Conservation (phyloP, 768 basidiomycete species). For the Boletus sp. region DNA sequence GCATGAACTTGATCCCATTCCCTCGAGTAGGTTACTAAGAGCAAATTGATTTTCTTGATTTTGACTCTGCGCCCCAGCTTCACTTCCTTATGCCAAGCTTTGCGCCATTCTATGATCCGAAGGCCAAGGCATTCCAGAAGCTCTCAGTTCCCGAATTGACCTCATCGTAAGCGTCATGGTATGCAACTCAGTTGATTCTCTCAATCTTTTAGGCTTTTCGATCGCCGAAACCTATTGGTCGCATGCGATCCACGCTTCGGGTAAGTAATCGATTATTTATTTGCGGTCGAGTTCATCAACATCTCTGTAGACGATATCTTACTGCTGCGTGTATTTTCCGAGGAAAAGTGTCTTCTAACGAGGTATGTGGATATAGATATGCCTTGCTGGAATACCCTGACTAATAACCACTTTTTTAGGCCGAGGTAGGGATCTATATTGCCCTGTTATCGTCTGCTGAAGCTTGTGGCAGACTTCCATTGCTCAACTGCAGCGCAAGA, state of each 20-base stretch:
- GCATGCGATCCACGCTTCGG: slow-evolving; percentile 80
- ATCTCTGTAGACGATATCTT: slow-evolving; percentile 62
- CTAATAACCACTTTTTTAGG: slow-evolving; percentile 33
- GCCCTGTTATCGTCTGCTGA: slow-evolving; percentile 8
- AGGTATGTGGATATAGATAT: slow-evolving; percentile 46
- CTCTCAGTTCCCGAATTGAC: slow-evolving; percentile 68
- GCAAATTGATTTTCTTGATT: background rate
- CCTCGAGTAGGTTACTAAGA: slow-evolving; percentile 61
- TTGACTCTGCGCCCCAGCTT: slow-evolving; percentile 46
- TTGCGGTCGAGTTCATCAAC: background rate
- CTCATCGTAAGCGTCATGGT: slow-evolving; percentile 49
- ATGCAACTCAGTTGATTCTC: background rate
- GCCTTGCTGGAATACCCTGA: background rate
- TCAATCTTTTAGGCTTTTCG: slow-evolving; percentile 57
- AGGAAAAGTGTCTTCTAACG: slow-evolving; percentile 74
- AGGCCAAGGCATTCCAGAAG: slow-evolving; percentile 56
- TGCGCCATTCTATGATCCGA: slow-evolving; percentile 79
- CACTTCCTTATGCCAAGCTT: slow-evolving; percentile 97
- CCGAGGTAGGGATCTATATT: slow-evolving; percentile 42
- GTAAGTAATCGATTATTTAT: slow-evolving; percentile 30
- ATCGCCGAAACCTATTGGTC: slow-evolving; percentile 74
- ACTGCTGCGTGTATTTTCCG: slow-evolving; percentile 88
- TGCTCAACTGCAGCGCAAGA: slow-evolving; percentile 69
- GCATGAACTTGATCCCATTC: slow-evolving; percentile 94
- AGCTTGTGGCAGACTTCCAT: slow-evolving; percentile 53